These are phyloP conservation scores for Syzygium malaccense DNA, from an alignment of 441 rosid species.

Conservation along the genomic window DNA sequence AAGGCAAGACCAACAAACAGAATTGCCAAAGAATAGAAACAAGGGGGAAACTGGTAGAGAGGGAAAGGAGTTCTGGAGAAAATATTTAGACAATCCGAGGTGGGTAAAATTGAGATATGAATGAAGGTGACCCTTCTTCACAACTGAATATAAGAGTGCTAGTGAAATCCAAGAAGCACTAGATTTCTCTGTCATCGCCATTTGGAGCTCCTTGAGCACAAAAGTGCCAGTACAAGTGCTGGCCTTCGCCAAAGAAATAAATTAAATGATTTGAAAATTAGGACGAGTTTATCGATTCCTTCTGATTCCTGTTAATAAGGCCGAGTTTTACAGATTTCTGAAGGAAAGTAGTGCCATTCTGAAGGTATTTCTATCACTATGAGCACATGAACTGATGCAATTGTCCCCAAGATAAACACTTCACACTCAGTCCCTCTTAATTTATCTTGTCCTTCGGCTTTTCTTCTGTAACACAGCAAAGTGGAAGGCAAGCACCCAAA, in stretches of 20 bases:
- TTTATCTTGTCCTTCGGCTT: neutral
- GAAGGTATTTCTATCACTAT: neutral
- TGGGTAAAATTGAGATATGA: neutral
- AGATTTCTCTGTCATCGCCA: neutral
- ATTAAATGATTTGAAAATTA: neutral
- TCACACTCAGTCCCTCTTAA: neutral
- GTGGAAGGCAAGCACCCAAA: neutral
- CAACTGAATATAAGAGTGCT: neutral
- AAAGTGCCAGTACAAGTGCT: neutral
- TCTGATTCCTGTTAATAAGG: neutral
- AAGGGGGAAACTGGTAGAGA: neutral
- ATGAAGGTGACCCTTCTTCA: neutral
- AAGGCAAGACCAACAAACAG: neutral
- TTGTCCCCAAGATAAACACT: neutral
- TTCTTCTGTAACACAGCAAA: neutral
- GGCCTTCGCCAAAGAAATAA: neutral
- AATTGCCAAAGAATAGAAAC: neutral
- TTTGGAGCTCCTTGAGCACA: neutral
- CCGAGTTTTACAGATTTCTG: neutral
- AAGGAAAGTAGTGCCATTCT: neutral
- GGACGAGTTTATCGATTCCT: neutral
- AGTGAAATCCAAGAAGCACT: neutral
- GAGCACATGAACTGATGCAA: neutral
- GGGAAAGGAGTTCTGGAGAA: neutral
- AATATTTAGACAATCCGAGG: neutral